A percentile compares a stretch with the other conserved stretches of the same genome.
Conservation (phyloP, 257 asterid species). For the Primulina eburnea region DNA sequence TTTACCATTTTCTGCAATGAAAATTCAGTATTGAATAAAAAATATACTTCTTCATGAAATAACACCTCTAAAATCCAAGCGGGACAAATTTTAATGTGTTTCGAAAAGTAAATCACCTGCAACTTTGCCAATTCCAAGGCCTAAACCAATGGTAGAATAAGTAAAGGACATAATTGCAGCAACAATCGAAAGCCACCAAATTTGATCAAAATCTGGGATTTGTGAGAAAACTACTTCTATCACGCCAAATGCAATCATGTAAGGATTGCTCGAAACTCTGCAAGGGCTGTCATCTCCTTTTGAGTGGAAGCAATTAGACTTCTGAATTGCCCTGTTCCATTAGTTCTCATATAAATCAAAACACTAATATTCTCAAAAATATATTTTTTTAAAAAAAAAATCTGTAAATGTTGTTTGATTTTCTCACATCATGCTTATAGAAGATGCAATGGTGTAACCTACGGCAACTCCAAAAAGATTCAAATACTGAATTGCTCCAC, state of each 20-base stretch:
- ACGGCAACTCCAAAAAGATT: constrained; percentile 91
- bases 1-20: constrained; percentile 49
- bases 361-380: neutral
- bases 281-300: constrained; percentile 54
- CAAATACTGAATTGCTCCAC: constrained; percentile 83
- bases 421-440: constrained; percentile 76
- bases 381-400: neutral
- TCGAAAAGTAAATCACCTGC: constrained; percentile 31
- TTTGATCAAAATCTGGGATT: constrained; percentile 73
- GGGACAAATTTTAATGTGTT: neutral
- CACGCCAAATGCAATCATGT: constrained; percentile 66
- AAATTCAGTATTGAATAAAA: neutral
- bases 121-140: constrained; percentile 57
- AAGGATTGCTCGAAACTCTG: constrained; percentile 54
- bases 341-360: neutral
- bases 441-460: constrained; percentile 87
- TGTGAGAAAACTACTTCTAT: constrained; percentile 54
- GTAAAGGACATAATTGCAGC: constrained; percentile 81
- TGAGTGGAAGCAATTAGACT: constrained; percentile 55
- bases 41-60: neutral
- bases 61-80: neutral
- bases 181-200: constrained; percentile 70
- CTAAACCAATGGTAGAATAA: constrained; percentile 62
- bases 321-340: constrained; percentile 48
- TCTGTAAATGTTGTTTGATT: neutral